Conservation (phyloP, 805 yeast genomes). For the Saturnispora hagleri region DNA sequence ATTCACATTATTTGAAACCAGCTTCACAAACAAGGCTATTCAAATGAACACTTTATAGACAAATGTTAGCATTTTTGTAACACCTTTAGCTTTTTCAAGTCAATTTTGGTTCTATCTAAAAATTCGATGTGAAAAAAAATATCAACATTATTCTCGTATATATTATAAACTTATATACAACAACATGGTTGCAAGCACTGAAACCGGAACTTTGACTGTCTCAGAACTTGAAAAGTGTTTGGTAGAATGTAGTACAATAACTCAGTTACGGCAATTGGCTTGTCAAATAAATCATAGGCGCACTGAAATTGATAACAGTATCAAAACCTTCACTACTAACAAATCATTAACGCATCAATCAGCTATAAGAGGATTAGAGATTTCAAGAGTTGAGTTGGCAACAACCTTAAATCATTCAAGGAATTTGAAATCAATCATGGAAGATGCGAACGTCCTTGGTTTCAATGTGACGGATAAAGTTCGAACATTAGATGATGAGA, state of each 20-base stretch:
- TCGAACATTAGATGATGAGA: slow-evolving; percentile 60
- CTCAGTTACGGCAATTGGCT: slow-evolving; percentile 14
- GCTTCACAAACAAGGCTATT: background rate
- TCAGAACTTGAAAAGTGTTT: background rate
- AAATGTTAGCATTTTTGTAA: background rate
- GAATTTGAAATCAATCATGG: slow-evolving; percentile 42
- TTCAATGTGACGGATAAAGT: slow-evolving; percentile 60
- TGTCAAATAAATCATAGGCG: background rate
- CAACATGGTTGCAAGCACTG: background rate
- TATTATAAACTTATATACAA: background rate
- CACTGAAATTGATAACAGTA: background rate
- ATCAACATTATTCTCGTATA: background rate
- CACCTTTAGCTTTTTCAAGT: background rate
- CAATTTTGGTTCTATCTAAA: background rate
- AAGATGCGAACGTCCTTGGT: slow-evolving; percentile 58
- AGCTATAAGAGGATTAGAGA: slow-evolving; percentile 39
- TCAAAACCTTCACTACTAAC: slow-evolving; percentile 20
- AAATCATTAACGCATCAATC: slow-evolving; percentile 33
- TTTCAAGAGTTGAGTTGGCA: slow-evolving; percentile 55
- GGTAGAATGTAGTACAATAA: slow-evolving; percentile 5
- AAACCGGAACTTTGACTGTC: background rate
- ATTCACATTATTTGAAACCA: background rate
- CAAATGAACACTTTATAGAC: background rate
- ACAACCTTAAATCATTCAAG: slow-evolving; percentile 50
- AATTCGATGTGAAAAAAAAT: background rate